These are phyloP conservation scores for Phytophthora palmivora DNA, from an alignment of 352 stramenopile species.

Conservation along the genomic window DNA sequence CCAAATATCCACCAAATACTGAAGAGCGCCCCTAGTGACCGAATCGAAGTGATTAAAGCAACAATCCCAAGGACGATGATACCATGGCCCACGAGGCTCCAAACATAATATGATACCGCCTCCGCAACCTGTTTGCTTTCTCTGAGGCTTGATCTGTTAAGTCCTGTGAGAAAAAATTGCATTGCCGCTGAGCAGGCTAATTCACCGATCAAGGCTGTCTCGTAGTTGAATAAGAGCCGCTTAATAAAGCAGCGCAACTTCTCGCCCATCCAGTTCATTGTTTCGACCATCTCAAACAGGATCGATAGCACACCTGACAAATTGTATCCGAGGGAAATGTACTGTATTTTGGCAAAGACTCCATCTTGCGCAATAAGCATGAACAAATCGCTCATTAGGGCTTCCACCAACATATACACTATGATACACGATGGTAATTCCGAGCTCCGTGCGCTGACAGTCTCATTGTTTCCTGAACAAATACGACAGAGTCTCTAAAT, in stretches of 20 bases:
- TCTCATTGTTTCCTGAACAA: constrained; percentile 35
- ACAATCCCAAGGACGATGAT: constrained; percentile 38
- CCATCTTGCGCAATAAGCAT: constrained; percentile 41
- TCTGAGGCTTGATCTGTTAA: constrained; percentile 38
- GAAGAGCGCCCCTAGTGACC: constrained; percentile 29
- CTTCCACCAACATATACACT: constrained; percentile 36
- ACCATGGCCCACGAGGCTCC: constrained; percentile 33
- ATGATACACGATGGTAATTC: constrained; percentile 36
- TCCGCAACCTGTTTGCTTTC: constrained; percentile 12
- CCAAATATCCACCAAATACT: constrained; percentile 13
- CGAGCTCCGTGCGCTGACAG: constrained; percentile 32
- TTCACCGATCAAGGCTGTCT: constrained; percentile 36
- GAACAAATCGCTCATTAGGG: constrained; percentile 42
- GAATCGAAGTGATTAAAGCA: constrained; percentile 25
- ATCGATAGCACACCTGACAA: constrained; percentile 33
- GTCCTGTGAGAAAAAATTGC: constrained; percentile 35
- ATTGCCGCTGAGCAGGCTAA: constrained; percentile 22
- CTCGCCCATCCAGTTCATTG: constrained; percentile 34
- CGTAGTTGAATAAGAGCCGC: constrained; percentile 39
- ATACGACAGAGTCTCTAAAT: constrained; percentile 32
- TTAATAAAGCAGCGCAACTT: constrained; percentile 30
- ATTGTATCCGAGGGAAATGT: constrained; percentile 44
- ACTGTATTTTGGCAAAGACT: constrained; percentile 40
- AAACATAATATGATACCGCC: constrained; percentile 37
- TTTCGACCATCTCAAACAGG: constrained; percentile 38